Evolutionary conservation across 164 flowering plant species (phyloP).

Genomic region (Vitis rotundifolia): DNA sequence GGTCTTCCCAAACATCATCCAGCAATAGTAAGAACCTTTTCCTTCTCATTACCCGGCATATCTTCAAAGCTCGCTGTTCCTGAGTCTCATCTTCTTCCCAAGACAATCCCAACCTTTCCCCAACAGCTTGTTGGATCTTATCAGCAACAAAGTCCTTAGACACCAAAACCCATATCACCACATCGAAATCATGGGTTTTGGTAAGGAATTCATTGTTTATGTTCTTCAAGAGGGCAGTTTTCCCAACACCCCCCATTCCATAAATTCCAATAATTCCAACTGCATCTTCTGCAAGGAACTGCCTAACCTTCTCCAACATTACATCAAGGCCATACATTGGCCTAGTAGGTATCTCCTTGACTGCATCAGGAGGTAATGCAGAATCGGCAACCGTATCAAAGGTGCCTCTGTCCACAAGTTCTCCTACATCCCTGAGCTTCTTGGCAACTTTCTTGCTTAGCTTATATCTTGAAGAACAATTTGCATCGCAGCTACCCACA

Average conservation of each 20-base stretch:
- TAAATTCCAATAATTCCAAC: constrained; percentile 19
- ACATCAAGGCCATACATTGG: constrained; percentile 25
- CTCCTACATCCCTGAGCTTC: constrained; percentile 10
- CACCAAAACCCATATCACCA: constrained; percentile 25
- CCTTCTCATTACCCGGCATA: constrained; percentile 14
- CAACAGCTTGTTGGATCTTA: constrained; percentile 20
- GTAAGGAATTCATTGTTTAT: constrained; percentile 21
- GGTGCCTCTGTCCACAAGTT: constrained; percentile 15
- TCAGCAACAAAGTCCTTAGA: constrained; percentile 22
- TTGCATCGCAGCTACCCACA: constrained; percentile 4
- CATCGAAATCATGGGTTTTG: constrained; percentile 14
- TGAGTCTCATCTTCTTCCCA: constrained; percentile 21
- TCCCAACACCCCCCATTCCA: constrained; percentile 33
- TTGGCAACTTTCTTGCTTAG: constrained; percentile 16
- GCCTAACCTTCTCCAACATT: constrained; percentile 14
- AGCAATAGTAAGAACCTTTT: constrained; percentile 28
- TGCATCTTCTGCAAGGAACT: constrained; percentile 15
- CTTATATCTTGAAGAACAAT: constrained; percentile 13
- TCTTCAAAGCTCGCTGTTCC: constrained; percentile 7
- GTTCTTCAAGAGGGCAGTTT: constrained; percentile 26
- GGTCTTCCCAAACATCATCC: constrained; percentile 38
- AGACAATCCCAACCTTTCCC: constrained; percentile 21
- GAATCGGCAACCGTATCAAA: constrained; percentile 11
- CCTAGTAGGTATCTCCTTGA: constrained; percentile 22
- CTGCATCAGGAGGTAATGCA: constrained; percentile 18